Evolutionary conservation across 192 early-diverging fungal species (phyloP).

Genomic region (Entomortierella lignicola): DNA sequence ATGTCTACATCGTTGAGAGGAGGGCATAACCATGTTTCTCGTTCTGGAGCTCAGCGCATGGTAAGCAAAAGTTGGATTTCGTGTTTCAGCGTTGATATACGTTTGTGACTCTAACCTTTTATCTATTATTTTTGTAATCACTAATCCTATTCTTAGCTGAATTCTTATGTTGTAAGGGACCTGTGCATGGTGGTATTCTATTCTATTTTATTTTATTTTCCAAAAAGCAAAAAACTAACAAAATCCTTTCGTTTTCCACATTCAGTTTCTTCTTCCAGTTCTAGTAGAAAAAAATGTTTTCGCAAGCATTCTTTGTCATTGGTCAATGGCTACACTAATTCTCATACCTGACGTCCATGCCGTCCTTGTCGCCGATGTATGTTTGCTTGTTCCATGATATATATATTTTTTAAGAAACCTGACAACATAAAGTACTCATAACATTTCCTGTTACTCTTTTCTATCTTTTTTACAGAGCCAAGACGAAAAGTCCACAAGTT

Average conservation of each 20-base stretch:
- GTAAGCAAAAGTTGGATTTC: too few relatives aligned
- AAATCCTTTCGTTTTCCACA: neutral
- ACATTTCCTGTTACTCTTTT: neutral
- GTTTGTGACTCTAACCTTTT: too few relatives aligned
- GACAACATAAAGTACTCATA: too few relatives aligned
- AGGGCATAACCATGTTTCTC: too few relatives aligned
- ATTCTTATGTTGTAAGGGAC: slow-evolving; percentile 22
- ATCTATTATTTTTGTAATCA: too few relatives aligned
- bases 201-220: too few relatives aligned
- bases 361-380: slow-evolving; percentile 34
- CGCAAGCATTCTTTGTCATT: slow-evolving; percentile 18
- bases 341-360: slow-evolving; percentile 36
- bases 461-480: slow-evolving; percentile 7
- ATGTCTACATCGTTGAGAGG: too few relatives aligned
- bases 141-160: too few relatives aligned
- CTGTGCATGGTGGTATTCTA: too few relatives aligned
- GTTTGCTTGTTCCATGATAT: neutral
- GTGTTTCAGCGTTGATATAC: too few relatives aligned
- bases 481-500: slow-evolving; percentile 11
- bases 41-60: too few relatives aligned
- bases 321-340: slow-evolving; percentile 33
- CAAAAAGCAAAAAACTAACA: too few relatives aligned
- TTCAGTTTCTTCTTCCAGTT: slow-evolving; percentile 36
- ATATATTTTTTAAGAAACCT: neutral
- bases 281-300: neutral